Base-by-base conservation (phyloP, 1,284 basidiomycete species). In the Leccinum subrobustum region DNA sequence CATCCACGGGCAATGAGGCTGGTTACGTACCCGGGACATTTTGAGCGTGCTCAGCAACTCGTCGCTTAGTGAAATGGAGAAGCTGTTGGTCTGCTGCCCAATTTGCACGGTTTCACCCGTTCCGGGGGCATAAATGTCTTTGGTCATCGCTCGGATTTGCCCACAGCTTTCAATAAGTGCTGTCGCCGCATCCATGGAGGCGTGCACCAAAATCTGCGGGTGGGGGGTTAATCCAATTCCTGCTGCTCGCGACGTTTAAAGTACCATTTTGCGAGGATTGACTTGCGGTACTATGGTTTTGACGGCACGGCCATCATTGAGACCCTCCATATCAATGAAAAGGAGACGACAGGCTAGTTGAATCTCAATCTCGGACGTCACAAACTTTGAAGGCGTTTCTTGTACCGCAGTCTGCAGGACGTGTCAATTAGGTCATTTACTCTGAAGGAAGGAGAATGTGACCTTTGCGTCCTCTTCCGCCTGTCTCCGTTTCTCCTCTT, bases 271-370 rank as follows among this genome's bases (percentile, higher is more conserved):
- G 18, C 97, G 85, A 27, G 97, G 97, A 71, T 97, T 95, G 59
- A 99, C 87, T 78, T 98, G 95, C 2, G 96, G 93, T 11, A 99
- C 88, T 63, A 99, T 96, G 0, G 93, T 96, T 76, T 98, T 98
- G 64, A 98, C 89, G 6, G 97, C 95, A 63, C 96, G 89, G 1
- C 96, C 96, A 70, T 99, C 97, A 71, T 95, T 96, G 60, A 97
- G 77, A 29, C 97, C 97, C 67, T 96, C 94, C 85, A 99, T 88
- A 71, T 99, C 97, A 57, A 99, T 87, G 67, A 92, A 98, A 27
- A 95, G 83, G 16, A 98, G 76, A 6, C 89, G 86, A 68, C 97
- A 98, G 23, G 87, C 84, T 35, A 98, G 74, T 56, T 93, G 86
- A 14, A 98, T 83, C 42, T 89, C 84, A 4, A 92, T 79, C 14